A percentile compares a stretch with the other conserved stretches of the same genome.
phyloP scores from a whole-genome alignment of 306 rosid genomes.

The Vigna reflexopilosa region DNA sequence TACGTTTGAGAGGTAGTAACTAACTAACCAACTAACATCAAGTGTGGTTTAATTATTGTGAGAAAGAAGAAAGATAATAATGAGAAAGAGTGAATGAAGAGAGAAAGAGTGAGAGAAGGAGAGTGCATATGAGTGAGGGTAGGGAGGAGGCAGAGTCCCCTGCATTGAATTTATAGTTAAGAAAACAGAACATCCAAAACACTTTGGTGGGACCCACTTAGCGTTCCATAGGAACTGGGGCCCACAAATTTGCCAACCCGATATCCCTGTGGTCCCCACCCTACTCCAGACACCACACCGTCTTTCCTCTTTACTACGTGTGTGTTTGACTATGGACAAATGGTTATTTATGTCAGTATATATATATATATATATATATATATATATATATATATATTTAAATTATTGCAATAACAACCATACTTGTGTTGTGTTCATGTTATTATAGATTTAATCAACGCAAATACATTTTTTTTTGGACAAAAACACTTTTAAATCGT shows the following conservation, averaged over 20 bases:
- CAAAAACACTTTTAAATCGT: not conserved
- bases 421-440: not conserved
- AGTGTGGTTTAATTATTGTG: not conserved
- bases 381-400: no score
- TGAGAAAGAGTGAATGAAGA: not conserved
- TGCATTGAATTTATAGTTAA: conserved; percentile 66
- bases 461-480: not conserved
- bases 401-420: not conserved
- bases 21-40: not conserved
- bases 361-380: no score
- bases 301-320: conserved; percentile 4
- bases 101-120: not conserved
- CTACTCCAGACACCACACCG: not conserved
- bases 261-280: conserved; percentile 42
- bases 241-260: conserved; percentile 30
- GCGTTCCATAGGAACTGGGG: not conserved
- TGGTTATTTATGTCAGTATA: not conserved
- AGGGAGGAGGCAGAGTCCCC: conserved; percentile 39
- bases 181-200: conserved; percentile 39
- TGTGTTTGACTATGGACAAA: not conserved
- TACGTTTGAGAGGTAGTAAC: not conserved
- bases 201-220: conserved; percentile 47
- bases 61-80: not conserved
- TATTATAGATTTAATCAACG: not conserved
- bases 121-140: conserved; percentile 8